phyloP scores from a whole-genome alignment of 352 stramenopile species.

The Globisporangium irregulare region DNA sequence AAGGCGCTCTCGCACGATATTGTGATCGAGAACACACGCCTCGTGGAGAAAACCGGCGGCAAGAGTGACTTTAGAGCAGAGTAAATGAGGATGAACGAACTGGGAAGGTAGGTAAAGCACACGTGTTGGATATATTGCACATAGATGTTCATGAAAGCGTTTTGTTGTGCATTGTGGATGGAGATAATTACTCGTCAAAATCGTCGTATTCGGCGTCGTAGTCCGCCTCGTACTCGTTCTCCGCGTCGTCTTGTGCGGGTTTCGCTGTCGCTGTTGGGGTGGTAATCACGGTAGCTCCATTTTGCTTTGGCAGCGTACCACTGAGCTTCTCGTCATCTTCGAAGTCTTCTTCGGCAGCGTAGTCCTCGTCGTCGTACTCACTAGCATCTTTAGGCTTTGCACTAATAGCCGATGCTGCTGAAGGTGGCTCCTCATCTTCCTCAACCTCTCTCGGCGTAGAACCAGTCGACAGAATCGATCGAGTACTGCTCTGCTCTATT shows the following conservation, averaged over 20 bases:
- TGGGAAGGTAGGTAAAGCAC: background rate
- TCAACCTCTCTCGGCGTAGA: slow-evolving; percentile 30
- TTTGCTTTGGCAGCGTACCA: background rate
- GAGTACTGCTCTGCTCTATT: background rate
- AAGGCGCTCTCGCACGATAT: slow-evolving; percentile 94
- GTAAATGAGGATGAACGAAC: background rate
- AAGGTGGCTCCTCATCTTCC: slow-evolving; percentile 24
- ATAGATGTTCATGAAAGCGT: background rate
- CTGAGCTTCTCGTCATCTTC: slow-evolving; percentile 28
- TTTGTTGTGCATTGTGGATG: background rate
- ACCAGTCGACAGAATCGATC: slow-evolving; percentile 8
- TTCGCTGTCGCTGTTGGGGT: background rate
- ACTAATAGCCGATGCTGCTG: slow-evolving; percentile 7
- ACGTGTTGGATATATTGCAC: background rate
- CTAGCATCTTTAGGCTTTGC: slow-evolving; percentile 11
- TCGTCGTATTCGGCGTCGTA: slow-evolving; percentile 63
- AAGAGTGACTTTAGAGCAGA: slow-evolving; percentile 75
- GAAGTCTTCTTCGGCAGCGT: slow-evolving; percentile 43
- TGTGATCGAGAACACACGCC: slow-evolving; percentile 87
- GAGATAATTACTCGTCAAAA: slow-evolving; percentile 37
- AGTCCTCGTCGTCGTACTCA: slow-evolving; percentile 31
- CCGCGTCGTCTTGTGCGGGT: slow-evolving; percentile 17
- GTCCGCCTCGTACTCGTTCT: slow-evolving; percentile 24
- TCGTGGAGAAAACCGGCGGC: slow-evolving; percentile 91
- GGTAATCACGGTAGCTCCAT: background rate